Base-by-base conservation (phyloP, 371 early-diverging fungal genomes). In the Coemansia sp. region DNA sequence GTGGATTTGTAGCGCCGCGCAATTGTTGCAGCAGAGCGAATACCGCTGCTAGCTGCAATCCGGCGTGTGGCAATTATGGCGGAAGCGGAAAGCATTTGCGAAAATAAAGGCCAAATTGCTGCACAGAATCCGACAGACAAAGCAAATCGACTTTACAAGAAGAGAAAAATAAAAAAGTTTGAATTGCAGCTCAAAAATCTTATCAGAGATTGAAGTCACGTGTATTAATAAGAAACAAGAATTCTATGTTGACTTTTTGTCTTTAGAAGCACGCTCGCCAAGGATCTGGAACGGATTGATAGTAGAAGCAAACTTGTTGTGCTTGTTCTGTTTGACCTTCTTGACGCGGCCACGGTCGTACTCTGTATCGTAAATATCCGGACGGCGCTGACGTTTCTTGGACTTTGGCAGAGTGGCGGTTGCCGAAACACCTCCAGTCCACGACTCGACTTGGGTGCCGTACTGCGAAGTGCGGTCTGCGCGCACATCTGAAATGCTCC, bases 301-400 rank as follows among this genome's bases (percentile, higher is more conserved):
- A 1, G 54, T 40, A 21, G 61, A 29, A 11, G 66, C 74, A 59
- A 69, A 70, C 48, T 56, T 51, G 63, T 70, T 63, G 65, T 31
- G 61, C 64, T 77, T 80, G 56, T 86, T 85, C 67, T 79, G 81
- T 73, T 89, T 89, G 64, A 89, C 80, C 82, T 90, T 91, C 71
- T 90, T 90, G 50, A 84, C 73, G 68, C 88, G 88, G 39, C 91
- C 91, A 42, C 88, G 88, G 75, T 91, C 92, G 67, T 91, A 91
- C 11, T 90, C 92, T 4, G 86, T 75, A 70, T 91, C 89, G 51
- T 74, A 77, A 4, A 63, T 67, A 65, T 89, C 88, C 0, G 87
- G 85, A n/a, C 80, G 73, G 64, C 84, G 84, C 65, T 84, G 84
- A 56, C 86, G 87, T 52, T 81, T 79, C 64, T 87, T 87, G 29